These are phyloP conservation scores for Saccharomycopsis phalli DNA, from an alignment of 1,139 yeast genomes.

Conservation along the genomic window DNA sequence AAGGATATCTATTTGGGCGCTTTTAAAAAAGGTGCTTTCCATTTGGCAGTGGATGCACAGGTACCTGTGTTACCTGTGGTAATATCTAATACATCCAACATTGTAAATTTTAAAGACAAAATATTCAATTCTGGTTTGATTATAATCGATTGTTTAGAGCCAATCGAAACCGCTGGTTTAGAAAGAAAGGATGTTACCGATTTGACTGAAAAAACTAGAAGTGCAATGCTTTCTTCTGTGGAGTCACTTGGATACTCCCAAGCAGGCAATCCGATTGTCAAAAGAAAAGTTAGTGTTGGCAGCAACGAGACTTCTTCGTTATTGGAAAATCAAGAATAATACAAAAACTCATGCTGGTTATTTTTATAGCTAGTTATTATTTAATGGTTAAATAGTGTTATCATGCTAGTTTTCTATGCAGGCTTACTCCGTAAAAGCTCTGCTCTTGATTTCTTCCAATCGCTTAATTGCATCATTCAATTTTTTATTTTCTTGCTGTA, in stretches of 20 bases:
- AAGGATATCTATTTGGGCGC: constrained; percentile 64
- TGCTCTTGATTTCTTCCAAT: no score
- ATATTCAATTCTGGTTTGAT: constrained; percentile 62
- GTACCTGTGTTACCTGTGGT: constrained; percentile 86
- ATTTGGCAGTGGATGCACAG: constrained; percentile 85
- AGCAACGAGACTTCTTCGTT: neutral
- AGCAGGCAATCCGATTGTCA: neutral
- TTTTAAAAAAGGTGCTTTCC: constrained; percentile 96
- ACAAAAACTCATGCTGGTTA: neutral
- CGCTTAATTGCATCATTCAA: no score
- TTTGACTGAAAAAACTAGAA: constrained; percentile 36
- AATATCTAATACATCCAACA: constrained; percentile 71
- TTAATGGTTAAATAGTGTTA: neutral
- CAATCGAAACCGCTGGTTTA: constrained; percentile 49
- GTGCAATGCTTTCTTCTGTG: constrained; percentile 33
- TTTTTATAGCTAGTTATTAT: no score
- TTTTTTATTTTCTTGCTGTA: constrained; percentile 43
- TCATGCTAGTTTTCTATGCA: no score
- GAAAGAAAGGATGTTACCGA: constrained; percentile 52
- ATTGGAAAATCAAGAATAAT: neutral
- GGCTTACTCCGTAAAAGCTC: no score
- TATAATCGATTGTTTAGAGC: constrained; percentile 56
- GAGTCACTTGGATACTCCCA: constrained; percentile 35
- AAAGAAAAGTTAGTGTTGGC: neutral
- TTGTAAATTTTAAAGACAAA: constrained; percentile 50